phyloP scores from a whole-genome alignment of 139 green algal genomes.

The Volvox reticuliferus region DNA sequence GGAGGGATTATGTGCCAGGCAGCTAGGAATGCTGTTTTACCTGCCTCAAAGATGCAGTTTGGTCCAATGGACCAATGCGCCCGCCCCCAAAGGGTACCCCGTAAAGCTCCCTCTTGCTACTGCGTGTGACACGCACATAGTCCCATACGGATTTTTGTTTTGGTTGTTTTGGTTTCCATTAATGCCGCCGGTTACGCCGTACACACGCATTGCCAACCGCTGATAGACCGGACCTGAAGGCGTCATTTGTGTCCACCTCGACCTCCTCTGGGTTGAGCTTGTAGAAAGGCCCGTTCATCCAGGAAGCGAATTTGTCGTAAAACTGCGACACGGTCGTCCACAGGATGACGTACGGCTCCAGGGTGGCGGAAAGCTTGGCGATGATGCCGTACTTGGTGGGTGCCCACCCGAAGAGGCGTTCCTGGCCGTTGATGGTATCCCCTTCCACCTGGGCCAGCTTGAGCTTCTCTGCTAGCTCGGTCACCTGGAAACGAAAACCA shows the following conservation, averaged over 20 bases:
- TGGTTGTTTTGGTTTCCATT: too few species aligned
- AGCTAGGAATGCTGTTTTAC: too few species aligned
- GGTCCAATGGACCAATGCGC: too few species aligned
- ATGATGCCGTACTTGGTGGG: slow-evolving; percentile 77
- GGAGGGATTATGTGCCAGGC: too few species aligned
- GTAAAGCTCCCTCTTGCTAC: too few species aligned
- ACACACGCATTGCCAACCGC: too few species aligned
- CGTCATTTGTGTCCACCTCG: slow-evolving; percentile 72
- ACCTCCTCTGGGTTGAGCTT: slow-evolving; percentile 83
- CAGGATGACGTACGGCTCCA: slow-evolving; percentile 78
- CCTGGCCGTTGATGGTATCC: slow-evolving; percentile 82
- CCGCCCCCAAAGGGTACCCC: too few species aligned
- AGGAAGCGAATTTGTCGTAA: slow-evolving; percentile 71
- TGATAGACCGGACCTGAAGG: slow-evolving; percentile 54
- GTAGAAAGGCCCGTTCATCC: slow-evolving; percentile 84
- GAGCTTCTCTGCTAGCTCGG: slow-evolving; percentile 65
- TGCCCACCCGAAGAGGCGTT: slow-evolving; percentile 83
- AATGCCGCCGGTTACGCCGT: too few species aligned
- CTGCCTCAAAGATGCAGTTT: too few species aligned
- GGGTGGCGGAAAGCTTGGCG: slow-evolving; percentile 63
- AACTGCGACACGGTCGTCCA: slow-evolving; percentile 75
- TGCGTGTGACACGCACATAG: too few species aligned
- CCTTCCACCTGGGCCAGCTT: slow-evolving; percentile 67
- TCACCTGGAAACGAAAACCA: slow-evolving; percentile 47
- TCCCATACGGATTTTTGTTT: too few species aligned